Evolutionary conservation across 345 rosid species (phyloP).

Genomic region (Isatis tinctoria): DNA sequence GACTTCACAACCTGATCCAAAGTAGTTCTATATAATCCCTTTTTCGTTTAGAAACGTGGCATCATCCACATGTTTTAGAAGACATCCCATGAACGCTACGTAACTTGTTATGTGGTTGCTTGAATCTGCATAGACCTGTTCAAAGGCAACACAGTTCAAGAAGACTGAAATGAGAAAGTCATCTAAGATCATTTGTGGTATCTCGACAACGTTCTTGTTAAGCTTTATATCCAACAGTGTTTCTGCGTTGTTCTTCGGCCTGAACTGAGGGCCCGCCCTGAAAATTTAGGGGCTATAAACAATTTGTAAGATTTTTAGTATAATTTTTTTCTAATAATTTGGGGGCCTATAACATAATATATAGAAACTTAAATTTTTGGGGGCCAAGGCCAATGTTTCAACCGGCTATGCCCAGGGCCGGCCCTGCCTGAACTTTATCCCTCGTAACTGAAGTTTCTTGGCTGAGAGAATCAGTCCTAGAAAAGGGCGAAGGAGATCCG

Average conservation of each 20-base stretch:
- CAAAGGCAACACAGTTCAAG: constrained; percentile 46
- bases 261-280: too few species aligned
- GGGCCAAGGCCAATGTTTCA: too few species aligned
- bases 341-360: too few species aligned
- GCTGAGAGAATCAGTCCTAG: not conserved
- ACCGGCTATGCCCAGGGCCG: too few species aligned
- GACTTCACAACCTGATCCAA: constrained; percentile 46
- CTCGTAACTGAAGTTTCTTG: not conserved
- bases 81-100: constrained; percentile 46
- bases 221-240: constrained; percentile 29
- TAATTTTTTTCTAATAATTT: too few species aligned
- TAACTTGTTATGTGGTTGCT: constrained; percentile 38
- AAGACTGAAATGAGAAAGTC: constrained; percentile 36
- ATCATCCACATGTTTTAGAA: constrained; percentile 39
- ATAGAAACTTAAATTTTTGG: too few species aligned
- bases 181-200: too few species aligned
- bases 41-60: constrained; percentile 36
- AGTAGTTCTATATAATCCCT: constrained; percentile 46
- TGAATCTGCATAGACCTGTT: constrained; percentile 37
- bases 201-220: constrained; percentile 34
- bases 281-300: too few species aligned
- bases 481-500: not conserved
- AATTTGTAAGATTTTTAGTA: too few species aligned
- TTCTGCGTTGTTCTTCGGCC: not conserved
- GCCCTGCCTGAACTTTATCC: not conserved